phyloP scores from a whole-genome alignment of 2,329 filamentous ascomycete genomes.

The Myotisia sp. region DNA sequence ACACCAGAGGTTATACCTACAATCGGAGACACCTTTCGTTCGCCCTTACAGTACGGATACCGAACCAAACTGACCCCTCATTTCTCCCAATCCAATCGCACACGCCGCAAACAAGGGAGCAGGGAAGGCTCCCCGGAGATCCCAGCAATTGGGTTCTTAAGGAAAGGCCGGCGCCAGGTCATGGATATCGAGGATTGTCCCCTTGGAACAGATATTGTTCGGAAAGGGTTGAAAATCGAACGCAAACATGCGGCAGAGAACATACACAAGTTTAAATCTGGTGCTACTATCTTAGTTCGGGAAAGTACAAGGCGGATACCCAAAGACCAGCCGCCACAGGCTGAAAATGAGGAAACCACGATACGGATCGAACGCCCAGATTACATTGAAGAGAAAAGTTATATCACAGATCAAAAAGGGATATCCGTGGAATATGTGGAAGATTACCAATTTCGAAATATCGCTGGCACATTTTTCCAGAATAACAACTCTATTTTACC shows the following conservation, averaged over 20 bases:
- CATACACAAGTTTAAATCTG: conserved; percentile 57
- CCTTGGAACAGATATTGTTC: conserved; percentile 76
- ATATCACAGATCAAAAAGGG: conserved; percentile 72
- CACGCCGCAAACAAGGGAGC: conserved; percentile 35
- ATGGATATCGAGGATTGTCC: conserved; percentile 96
- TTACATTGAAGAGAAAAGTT: conserved; percentile 68
- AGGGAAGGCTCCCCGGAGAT: conserved; percentile 40
- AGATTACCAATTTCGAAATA: conserved; percentile 73
- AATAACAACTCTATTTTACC: conserved; percentile 98
- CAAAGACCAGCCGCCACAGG: conserved; percentile 12
- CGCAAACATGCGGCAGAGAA: conserved; percentile 59
- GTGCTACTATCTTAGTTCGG: conserved; percentile 76
- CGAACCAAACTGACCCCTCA: conserved; percentile 94
- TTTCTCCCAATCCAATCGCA: conserved; percentile 61
- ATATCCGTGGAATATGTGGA: conserved; percentile 79
- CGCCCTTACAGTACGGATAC: conserved; percentile 82
- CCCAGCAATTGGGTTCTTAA: conserved; percentile 80
- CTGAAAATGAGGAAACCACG: conserved; percentile 33
- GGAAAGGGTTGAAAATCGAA: conserved; percentile 64
- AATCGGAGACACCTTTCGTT: conserved; percentile 73
- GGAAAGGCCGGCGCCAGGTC: conserved; percentile 63
- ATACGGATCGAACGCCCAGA: conserved; percentile 43
- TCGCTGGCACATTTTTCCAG: conserved; percentile 91
- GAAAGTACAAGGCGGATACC: conserved; percentile 58
- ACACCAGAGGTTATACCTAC: conserved; percentile 58